Evolutionary conservation across 2,329 filamentous ascomycete genomes (phyloP), one percentile per base, ranked within the genome.

Genomic region (Diaporthe capsici): DNA sequence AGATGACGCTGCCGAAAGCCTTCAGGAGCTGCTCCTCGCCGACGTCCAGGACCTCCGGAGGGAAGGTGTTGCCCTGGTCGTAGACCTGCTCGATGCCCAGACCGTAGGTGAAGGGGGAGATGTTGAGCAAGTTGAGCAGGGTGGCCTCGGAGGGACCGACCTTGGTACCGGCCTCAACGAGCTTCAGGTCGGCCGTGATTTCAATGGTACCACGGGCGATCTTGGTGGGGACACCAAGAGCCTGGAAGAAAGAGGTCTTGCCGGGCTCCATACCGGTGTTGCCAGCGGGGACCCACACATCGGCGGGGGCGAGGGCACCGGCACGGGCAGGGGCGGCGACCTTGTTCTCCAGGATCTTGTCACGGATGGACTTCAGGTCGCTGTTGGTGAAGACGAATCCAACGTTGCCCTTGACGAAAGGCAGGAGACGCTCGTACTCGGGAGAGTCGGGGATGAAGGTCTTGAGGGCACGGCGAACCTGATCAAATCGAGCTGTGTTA

Each of bases 161-260:
- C 92, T 98, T 98, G 91, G 75, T 90, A 82, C 93, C 93, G 80
- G 95, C 92, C 91, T 98, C 95, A 84, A 98, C 94, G 87, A 99
- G 94, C 94, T 98, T 98, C 83, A 99, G 91, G 86, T 99, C 97
- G 83, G 93, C 91, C 80, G 96, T 98, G 86, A 99, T 99, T 95
- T 99, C 97, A 90, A 99, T 99, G 90, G 97, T 99, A 97, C 97
- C 97, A 98, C 97, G 97, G 86, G 97, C 97, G 90, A 99, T 99
- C 95, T 99, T 99, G 92, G 97, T 99, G 86, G 97, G 97, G 86
- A 99, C 95, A 95, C 96, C 96, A 89, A 99, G 97, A 84, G 97
- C 97, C 94, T 99, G 97, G 96, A 99, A 99, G 95, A 99, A 99
- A 86, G 97, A 98, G 85, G 97, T 99, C 94, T 99, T 99, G 88